These are phyloP conservation scores for Hymenoscyphus fraxineus DNA, from an alignment of 2,329 filamentous ascomycete genomes.

Conservation along the genomic window DNA sequence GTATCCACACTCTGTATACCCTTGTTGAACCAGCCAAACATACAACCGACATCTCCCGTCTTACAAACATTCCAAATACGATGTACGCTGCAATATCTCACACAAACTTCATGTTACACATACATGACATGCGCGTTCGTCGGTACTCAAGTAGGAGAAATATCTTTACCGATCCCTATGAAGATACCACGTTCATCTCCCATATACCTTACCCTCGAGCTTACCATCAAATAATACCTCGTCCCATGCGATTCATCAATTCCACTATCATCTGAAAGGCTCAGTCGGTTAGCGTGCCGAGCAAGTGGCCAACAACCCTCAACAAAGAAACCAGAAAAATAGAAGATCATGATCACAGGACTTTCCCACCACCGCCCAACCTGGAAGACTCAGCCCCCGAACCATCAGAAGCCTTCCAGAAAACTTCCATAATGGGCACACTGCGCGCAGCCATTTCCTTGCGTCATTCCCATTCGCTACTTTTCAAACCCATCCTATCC, in stretches of 20 bases:
- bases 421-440: background rate
- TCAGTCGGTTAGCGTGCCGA: background rate
- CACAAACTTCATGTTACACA: background rate
- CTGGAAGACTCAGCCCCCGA: background rate
- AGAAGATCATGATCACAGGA: background rate
- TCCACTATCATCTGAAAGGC: background rate
- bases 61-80: background rate
- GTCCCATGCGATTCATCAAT: background rate
- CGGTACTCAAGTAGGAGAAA: too few species aligned
- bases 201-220: background rate
- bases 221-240: background rate
- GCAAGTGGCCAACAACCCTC: background rate
- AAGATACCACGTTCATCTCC: background rate
- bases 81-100: background rate
- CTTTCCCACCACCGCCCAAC: background rate
- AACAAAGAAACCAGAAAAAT: background rate
- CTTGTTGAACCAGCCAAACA: background rate
- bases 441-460: background rate
- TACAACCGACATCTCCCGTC: background rate
- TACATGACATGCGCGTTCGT: background rate
- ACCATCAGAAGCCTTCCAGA: background rate
- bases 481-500: background rate
- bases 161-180: background rate
- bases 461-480: background rate
- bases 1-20: background rate